These are phyloP conservation scores for Sinapis alba DNA, from an alignment of 441 rosid genomes.

Conservation along the genomic window DNA sequence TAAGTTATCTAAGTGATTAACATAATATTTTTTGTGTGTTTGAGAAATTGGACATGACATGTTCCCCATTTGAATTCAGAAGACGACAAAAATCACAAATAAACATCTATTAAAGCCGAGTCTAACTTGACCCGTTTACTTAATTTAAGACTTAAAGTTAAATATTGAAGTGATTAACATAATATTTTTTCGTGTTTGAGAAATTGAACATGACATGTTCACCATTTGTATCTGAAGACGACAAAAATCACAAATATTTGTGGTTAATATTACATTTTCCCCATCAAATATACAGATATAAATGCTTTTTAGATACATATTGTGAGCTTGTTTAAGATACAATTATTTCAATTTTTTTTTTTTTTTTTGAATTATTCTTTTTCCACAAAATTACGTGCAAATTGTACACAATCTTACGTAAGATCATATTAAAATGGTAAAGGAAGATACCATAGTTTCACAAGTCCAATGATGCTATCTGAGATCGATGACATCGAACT, in stretches of 20 bases:
- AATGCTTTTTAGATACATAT: not conserved
- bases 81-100: not conserved
- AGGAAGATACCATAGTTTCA: not conserved
- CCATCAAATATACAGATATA: not conserved
- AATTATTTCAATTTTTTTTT: not conserved
- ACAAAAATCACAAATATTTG: not conserved
- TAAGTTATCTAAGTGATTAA: conserved; percentile 6
- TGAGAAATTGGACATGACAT: not conserved
- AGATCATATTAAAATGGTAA: conserved; percentile 12
- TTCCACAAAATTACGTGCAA: not conserved
- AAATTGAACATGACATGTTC: conserved; percentile 3
- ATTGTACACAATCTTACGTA: conserved; percentile 11
- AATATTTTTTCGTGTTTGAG: not conserved
- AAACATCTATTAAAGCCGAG: not conserved
- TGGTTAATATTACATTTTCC: not conserved
- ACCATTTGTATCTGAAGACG: not conserved
- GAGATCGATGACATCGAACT: conserved; percentile 86
- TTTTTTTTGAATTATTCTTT: not conserved
- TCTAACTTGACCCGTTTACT: conserved; percentile 17
- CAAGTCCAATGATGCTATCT: conserved; percentile 47
- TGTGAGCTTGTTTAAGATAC: not conserved
- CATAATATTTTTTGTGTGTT: not conserved
- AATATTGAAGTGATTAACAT: conserved; percentile 10
- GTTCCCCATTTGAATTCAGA: not conserved
- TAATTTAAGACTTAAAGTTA: not conserved